Evolutionary conservation across 1,139 yeast species (phyloP).

Genomic region (Sporopachydermia cereana): DNA sequence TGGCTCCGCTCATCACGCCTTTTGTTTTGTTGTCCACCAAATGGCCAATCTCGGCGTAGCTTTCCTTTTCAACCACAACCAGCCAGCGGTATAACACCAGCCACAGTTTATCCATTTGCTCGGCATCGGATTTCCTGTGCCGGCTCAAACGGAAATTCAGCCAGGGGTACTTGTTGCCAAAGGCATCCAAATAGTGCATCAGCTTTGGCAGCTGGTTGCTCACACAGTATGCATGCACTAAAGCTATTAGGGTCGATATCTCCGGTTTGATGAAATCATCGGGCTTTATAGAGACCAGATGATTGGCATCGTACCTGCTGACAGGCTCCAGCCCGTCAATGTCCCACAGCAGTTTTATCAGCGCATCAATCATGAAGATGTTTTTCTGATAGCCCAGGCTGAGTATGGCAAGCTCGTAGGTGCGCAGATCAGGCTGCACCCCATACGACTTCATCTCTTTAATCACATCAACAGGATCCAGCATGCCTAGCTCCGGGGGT

Average conservation of each 20-base stretch:
- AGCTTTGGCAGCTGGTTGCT: slow-evolving; percentile 20
- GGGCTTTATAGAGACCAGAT: neutral
- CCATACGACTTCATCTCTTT: neutral
- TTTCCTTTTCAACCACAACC: neutral
- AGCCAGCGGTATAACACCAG: neutral
- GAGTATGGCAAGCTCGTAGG: neutral
- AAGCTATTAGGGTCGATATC: slow-evolving; percentile 18
- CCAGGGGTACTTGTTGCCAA: slow-evolving; percentile 15
- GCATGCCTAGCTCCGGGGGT: neutral
- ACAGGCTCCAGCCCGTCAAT: neutral
- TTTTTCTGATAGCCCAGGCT: neutral
- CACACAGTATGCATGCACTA: slow-evolving; percentile 22
- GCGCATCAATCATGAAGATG: neutral
- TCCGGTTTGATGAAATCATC: slow-evolving; percentile 14
- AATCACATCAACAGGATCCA: neutral
- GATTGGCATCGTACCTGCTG: neutral
- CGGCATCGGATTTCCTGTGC: neutral
- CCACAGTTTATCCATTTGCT: neutral
- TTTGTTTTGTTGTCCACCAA: neutral
- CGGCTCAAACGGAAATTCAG: neutral
- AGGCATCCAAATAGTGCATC: slow-evolving; percentile 15
- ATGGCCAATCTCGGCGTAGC: neutral
- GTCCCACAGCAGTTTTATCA: neutral
- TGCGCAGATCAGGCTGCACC: neutral
- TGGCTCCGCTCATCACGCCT: neutral